Conservation (phyloP, 345 rosid species). For the Eucalyptus tenuipes region DNA sequence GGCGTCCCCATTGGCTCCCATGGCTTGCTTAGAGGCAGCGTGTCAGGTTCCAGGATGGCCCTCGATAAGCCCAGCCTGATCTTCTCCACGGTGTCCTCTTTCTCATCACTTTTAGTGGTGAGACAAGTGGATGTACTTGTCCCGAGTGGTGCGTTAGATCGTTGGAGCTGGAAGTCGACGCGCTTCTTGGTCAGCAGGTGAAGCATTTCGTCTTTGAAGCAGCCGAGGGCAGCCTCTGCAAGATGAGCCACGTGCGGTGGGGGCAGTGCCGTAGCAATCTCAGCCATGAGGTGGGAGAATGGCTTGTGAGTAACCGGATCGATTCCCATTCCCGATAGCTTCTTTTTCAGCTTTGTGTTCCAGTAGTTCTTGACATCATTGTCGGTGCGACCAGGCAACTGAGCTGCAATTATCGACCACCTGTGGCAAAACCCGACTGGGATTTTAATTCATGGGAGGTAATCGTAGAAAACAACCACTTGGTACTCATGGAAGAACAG, state of each 20-base stretch:
- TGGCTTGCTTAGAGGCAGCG: constrained; percentile 23
- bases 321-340: constrained; percentile 91
- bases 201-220: constrained; percentile 98
- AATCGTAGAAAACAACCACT: neutral
- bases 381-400: constrained; percentile 89
- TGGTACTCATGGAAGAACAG: neutral
- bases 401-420: constrained; percentile 93
- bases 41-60: constrained; percentile 39
- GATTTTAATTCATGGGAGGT: neutral
- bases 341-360: constrained; percentile 96
- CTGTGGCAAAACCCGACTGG: constrained; percentile 10
- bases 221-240: constrained; percentile 94
- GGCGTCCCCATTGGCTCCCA: constrained; percentile 23
- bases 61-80: constrained; percentile 54
- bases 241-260: constrained; percentile 94
- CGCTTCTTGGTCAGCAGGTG: constrained; percentile 95
- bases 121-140: constrained; percentile 17
- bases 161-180: constrained; percentile 65
- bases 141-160: constrained; percentile 14
- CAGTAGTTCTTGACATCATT: constrained; percentile 91
- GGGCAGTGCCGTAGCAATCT: constrained; percentile 86
- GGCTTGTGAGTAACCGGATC: constrained; percentile 99
- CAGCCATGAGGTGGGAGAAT: constrained; percentile 97
- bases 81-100: constrained; percentile 41
- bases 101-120: constrained; percentile 26